Evolutionary conservation across 2,329 filamentous ascomycete species (phyloP), one percentile per base, ranked within the genome.

Genomic region (Pseudogymnoascus sp.): DNA sequence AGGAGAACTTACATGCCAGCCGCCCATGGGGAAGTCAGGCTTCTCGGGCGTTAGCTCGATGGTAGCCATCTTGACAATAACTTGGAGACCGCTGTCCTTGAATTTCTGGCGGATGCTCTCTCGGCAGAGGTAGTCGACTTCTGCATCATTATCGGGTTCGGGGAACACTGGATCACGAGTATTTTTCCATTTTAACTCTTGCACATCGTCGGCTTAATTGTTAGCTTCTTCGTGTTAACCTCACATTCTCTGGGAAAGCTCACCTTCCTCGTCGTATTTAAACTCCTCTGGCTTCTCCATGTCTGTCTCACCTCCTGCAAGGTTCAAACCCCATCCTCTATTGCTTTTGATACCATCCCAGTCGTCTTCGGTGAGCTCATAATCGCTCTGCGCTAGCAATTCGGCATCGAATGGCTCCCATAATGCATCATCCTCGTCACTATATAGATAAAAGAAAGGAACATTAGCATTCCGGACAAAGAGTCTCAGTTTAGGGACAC

Each of bases 11-110:
- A 66, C 74, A 65, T 83, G 81, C 80, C 81, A 84, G 2, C 70
- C 70, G 1, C 79, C 79, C 3, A 74, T 76, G 0, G 74, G 68
- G 65, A 82, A 86, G 0, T 69, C 70, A 0, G 83, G 81, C 33
- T 83, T 80, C 8, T 82, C 80, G 0, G 84, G 84, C 0, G 79
- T 84, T 1, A 88, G 75, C 43, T 86, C 77, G 60, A 88, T 82
- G 37, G 78, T 81, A 1, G 83, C 79, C 66, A 89, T 76, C 69
- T 88, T 88, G 33, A 88, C 80, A 60, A 89, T 84, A 37, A 89
- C 72, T 67, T 89, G 86, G 3, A 89, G 69, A 2, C 81, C 80
- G 1, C 8, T 61, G 6, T 61, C 50, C 6, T 37, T 26, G 19
- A 41, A 63, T 37, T 31, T 60, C 37, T 26, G 61, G 60, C 19